These are phyloP conservation scores for Akanthomyces dipterigenus DNA, from an alignment of 2,329 filamentous ascomycete species.

Conservation along the genomic window DNA sequence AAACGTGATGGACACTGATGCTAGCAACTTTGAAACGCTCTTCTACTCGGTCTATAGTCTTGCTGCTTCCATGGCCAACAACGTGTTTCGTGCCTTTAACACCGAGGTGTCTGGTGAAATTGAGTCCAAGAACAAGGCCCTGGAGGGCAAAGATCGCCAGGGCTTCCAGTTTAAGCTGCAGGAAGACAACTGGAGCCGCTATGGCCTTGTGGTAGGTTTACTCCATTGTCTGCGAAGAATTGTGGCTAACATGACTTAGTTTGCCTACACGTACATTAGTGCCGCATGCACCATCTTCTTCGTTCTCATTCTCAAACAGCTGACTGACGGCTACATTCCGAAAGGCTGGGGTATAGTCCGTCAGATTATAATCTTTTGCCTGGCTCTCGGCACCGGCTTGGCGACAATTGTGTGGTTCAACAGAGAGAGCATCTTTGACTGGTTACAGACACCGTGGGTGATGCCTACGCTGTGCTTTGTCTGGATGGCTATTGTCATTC, in stretches of 20 bases:
- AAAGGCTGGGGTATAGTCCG: slow-evolving; percentile 27
- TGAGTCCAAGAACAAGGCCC: slow-evolving; percentile 15
- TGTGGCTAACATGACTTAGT: slow-evolving; percentile 18
- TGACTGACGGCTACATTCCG: slow-evolving; percentile 24
- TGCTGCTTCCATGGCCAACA: neutral
- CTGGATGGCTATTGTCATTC: slow-evolving; percentile 25
- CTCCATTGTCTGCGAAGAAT: neutral
- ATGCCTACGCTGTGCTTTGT: slow-evolving; percentile 29
- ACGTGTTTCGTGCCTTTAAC: slow-evolving; percentile 11
- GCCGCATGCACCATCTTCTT: slow-evolving; percentile 25
- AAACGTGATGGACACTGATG: neutral
- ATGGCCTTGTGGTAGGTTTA: slow-evolving; percentile 26
- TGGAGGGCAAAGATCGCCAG: slow-evolving; percentile 14
- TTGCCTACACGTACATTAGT: slow-evolving; percentile 28
- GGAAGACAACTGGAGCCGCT: slow-evolving; percentile 20
- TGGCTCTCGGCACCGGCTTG: slow-evolving; percentile 25
- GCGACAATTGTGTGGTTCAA: slow-evolving; percentile 21
- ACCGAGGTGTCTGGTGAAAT: slow-evolving; percentile 25
- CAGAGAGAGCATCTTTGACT: slow-evolving; percentile 13
- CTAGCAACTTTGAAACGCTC: neutral
- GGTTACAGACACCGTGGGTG: slow-evolving; percentile 25
- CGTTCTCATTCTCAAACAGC: slow-evolving; percentile 24
- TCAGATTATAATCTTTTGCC: slow-evolving; percentile 22
- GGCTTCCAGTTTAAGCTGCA: slow-evolving; percentile 20
- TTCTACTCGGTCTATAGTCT: neutral